Evolutionary conservation across 306 rosid species (phyloP), one percentile per base, ranked within the genome.

Genomic region (Glycyrrhiza uralensis): DNA sequence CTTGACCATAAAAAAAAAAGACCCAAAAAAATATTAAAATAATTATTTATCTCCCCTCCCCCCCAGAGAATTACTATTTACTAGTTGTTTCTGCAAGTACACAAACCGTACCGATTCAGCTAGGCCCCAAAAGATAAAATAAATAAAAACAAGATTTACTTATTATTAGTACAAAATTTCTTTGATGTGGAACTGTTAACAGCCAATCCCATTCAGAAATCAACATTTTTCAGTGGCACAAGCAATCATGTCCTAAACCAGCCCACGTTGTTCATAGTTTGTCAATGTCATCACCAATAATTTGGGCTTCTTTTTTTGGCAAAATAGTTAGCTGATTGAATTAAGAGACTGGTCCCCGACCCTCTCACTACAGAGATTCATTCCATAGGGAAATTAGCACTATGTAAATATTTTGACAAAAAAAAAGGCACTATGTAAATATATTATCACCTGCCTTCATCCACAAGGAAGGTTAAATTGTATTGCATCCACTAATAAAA

Each of bases 91-190:
- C 47, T 32, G 47, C 60, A 67, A 67, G 72, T 29, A 49, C 47
- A 68, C 47, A 68, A 49, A 49, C 45, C 61, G 60, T 68, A 68
- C 73, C 47, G 2, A 68, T 32, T 47, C 32, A 32, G 7, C 59
- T 32, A 47, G 72, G 47, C 61, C 47, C n/a, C 46, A 3, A 20
- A 47, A 32, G n/a, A 68, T 50, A 50, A 19, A 50, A 32, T 7
- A 68, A 22, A 28, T 5, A 13, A 4, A 5, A 67, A 32, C 47
- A 30, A 23, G 72, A 17, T 10, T 66, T 49, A 24, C 20, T 49
- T 20, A 32, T 20, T 61, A 61, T 61, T 35, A 17, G 10, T 23
- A 19, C 17, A n/a, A 61, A 36, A 19, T 19, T 61, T 38, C 68
- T 61, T 19, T 60, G 67, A 17, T 60, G 18, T 36, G 50, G 11